These are phyloP conservation scores for Phanerochaete sordida DNA, from an alignment of 768 basidiomycete species.

Conservation along the genomic window DNA sequence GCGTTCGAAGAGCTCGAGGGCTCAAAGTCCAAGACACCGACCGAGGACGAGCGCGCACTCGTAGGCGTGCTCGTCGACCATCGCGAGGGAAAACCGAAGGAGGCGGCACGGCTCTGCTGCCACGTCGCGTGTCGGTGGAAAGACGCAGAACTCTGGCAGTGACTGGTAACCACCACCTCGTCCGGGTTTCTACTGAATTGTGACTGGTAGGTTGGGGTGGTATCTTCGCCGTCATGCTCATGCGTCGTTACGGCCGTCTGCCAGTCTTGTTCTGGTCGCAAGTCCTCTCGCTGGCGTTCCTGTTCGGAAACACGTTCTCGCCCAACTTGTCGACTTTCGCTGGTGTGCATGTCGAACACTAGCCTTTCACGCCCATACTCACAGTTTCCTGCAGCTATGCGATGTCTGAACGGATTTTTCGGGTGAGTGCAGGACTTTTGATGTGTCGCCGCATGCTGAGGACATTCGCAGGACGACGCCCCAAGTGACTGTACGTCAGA, in stretches of 20 bases:
- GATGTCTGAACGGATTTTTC: slow-evolving; percentile 51
- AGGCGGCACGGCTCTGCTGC: neutral
- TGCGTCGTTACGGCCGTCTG: slow-evolving; percentile 56
- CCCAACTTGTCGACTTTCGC: slow-evolving; percentile 49
- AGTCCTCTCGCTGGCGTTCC: slow-evolving; percentile 50
- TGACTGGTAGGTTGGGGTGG: slow-evolving; percentile 45
- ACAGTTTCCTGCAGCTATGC: slow-evolving; percentile 34
- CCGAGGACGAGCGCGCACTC: slow-evolving; percentile 3
- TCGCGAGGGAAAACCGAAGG: neutral
- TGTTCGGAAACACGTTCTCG: slow-evolving; percentile 49
- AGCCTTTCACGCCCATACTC: neutral
- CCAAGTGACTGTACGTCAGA: slow-evolving; percentile 41
- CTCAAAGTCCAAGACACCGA: neutral
- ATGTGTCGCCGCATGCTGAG: neutral
- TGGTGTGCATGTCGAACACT: slow-evolving; percentile 36
- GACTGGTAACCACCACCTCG: neutral
- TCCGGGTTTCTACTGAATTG: neutral
- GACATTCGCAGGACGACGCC: slow-evolving; percentile 38
- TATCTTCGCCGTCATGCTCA: slow-evolving; percentile 52
- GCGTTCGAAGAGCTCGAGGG: slow-evolving; percentile 7
- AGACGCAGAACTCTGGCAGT: slow-evolving; percentile 10
- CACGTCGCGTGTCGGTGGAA: slow-evolving; percentile 8
- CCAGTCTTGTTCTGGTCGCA: slow-evolving; percentile 69
- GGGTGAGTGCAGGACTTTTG: slow-evolving; percentile 27
- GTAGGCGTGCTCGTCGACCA: neutral